These are phyloP conservation scores for Pyrenophora graminea DNA, from an alignment of 2,329 filamentous ascomycete genomes.

Conservation along the genomic window DNA sequence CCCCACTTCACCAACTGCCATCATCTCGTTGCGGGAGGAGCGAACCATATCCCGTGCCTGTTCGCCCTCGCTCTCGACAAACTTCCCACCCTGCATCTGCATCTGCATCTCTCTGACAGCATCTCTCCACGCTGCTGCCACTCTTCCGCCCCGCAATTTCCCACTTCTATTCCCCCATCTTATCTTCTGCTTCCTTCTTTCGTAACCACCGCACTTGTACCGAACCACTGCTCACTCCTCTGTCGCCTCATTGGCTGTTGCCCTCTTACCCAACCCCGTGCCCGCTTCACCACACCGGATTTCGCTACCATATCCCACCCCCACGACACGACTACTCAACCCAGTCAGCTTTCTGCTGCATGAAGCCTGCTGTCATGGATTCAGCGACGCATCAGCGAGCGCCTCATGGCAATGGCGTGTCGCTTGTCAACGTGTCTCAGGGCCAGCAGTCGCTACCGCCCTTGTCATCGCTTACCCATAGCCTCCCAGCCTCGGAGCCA, in stretches of 20 bases:
- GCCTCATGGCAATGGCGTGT: slow-evolving; percentile 14
- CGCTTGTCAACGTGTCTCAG: slow-evolving; percentile 34
- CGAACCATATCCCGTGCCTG: slow-evolving; percentile 16
- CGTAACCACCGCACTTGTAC: neutral
- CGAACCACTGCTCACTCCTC: slow-evolving; percentile 1
- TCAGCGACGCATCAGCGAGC: slow-evolving; percentile 34
- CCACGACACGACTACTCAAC: neutral
- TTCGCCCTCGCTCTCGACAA: slow-evolving; percentile 15
- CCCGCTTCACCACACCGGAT: neutral
- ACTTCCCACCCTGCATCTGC: slow-evolving; percentile 11
- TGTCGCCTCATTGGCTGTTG: slow-evolving; percentile 12
- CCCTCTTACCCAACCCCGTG: slow-evolving; percentile 22
- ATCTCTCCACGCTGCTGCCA: slow-evolving; percentile 25
- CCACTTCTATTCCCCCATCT: slow-evolving; percentile 13
- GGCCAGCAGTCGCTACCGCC: slow-evolving; percentile 43
- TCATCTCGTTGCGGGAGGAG: slow-evolving; percentile 28
- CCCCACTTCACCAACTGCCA: slow-evolving; percentile 31
- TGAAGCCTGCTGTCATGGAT: slow-evolving; percentile 32
- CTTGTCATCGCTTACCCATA: slow-evolving; percentile 45
- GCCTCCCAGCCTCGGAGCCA: slow-evolving; percentile 38
- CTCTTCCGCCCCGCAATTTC: slow-evolving; percentile 7
- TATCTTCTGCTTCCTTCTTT: slow-evolving; percentile 8
- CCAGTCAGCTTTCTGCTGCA: slow-evolving; percentile 1
- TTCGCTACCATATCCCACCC: slow-evolving; percentile 3
- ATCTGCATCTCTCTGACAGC: slow-evolving; percentile 13